A percentile compares a stretch with the other conserved stretches of the same genome.
Evolutionary conservation across 2,329 filamentous ascomycete genomes (phyloP).

Genomic region (Colletotrichum aenigma): DNA sequence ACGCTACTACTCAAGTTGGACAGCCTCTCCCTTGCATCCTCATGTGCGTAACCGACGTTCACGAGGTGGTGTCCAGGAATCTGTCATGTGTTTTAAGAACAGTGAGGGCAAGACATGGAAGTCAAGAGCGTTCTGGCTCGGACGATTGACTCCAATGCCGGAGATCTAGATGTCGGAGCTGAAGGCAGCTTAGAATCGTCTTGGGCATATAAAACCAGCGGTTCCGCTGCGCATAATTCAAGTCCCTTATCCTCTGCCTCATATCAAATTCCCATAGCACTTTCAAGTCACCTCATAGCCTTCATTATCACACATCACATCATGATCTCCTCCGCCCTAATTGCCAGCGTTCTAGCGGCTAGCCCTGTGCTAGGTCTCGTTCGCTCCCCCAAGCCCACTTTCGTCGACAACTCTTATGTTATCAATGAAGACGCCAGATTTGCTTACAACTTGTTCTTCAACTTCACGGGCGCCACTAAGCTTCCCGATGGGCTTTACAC

Average conservation of each 20-base stretch:
- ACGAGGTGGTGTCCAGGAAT: background rate
- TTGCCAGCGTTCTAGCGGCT: background rate
- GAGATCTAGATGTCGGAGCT: background rate
- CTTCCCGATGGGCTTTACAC: background rate
- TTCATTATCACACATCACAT: background rate
- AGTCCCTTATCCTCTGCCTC: background rate
- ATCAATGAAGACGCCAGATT: background rate
- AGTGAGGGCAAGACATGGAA: background rate
- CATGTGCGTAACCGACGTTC: background rate
- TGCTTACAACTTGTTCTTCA: background rate
- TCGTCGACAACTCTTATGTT: background rate
- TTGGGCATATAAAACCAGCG: background rate
- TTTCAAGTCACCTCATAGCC: background rate
- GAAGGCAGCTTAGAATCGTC: background rate
- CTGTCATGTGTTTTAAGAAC: background rate
- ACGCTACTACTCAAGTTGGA: rapidly evolving
- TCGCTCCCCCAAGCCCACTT: background rate
- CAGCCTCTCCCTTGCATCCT: background rate
- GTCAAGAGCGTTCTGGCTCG: background rate
- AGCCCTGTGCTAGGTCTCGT: background rate
- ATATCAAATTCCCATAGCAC: background rate
- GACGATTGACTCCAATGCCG: background rate
- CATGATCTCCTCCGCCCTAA: background rate
- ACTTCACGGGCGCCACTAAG: background rate
- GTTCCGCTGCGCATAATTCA: background rate